Base-by-base conservation (phyloP, 345 rosid genomes). In the Gossypium sturtianum region DNA sequence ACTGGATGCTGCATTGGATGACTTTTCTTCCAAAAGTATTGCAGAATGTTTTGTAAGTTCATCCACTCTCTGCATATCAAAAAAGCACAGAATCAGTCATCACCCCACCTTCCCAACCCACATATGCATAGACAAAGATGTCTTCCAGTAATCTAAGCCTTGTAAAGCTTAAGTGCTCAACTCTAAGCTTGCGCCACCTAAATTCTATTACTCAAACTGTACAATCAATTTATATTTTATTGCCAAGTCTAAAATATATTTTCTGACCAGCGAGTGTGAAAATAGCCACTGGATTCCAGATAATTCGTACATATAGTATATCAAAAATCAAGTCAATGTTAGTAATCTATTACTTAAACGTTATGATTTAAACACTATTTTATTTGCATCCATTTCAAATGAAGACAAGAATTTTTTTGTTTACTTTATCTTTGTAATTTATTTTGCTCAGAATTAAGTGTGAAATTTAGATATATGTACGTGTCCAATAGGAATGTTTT, bases 1-100 rank as follows among this genome's bases (percentile, higher is more conserved):
- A 52, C 77, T 81, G 66, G 78, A 56, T 79, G 86, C 89, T 8
- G 89, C 89, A 77, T 83, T 89, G 56, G 86, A 76, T 79, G 96
- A 89, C 78, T 64, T 82, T 77, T 84, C 86, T 66, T 85, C 92
- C 89, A 93, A 82, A 75, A 83, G 76, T 69, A 63, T 72, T 54
- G 86, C 72, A 54, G 89, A 82, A 78, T 44, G 76, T 70, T 78
- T 82, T 53, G 71, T 80, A 65, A 75, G 79, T 34, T 86, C 91
- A 63, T 81, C 84, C 80, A 95, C 92, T 83, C 82, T 93, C 99
- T 95, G 90, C 81, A 70, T 53, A 79, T 65, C 52, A 86, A 74
- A 54, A 68, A 78, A 80, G 9, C 44, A 53, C 53, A 58, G 41
- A 49, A 75, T 75, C 48, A 75, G 77, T 66, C 48, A 63, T 12